Evolutionary conservation across 1,284 basidiomycete species (phyloP).

Genomic region (Xerocomus nothofagi): DNA sequence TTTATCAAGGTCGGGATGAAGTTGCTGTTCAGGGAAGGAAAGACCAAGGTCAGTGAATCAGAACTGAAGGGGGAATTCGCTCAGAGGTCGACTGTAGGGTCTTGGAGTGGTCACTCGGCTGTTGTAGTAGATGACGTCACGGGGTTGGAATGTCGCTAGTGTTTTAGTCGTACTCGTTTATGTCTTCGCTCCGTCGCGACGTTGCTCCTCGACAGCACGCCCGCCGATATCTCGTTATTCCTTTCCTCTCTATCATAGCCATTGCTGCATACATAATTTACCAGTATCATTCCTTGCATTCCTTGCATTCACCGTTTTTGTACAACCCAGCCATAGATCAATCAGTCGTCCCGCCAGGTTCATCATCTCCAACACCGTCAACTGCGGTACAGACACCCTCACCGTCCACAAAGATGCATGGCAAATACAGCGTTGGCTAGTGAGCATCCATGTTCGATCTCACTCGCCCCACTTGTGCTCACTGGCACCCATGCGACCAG

Average conservation of each 20-base stretch:
- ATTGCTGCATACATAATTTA: constrained; percentile 21
- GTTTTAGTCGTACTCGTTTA: no score
- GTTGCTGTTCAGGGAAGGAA: constrained; percentile 87
- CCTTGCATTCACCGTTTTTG: constrained; percentile 4
- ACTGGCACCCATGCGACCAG: constrained; percentile 40
- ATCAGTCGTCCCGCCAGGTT: constrained; percentile 5
- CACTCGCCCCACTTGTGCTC: constrained; percentile 8
- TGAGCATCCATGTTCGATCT: constrained; percentile 41
- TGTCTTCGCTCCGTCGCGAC: no score
- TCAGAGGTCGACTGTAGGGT: constrained; percentile 32
- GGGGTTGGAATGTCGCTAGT: constrained; percentile 23
- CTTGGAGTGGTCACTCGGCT: constrained; percentile 45
- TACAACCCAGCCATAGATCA: constrained; percentile 20
- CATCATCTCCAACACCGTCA: constrained; percentile 10
- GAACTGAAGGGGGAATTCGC: neutral
- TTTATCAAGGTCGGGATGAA: constrained; percentile 92
- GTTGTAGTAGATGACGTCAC: constrained; percentile 34
- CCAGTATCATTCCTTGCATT: constrained; percentile 11
- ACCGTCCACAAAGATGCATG: constrained; percentile 32
- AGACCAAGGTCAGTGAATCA: constrained; percentile 74
- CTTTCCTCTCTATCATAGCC: constrained; percentile 18
- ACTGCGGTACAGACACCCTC: constrained; percentile 11
- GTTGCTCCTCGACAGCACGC: no score
- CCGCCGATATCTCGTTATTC: constrained; percentile 24
- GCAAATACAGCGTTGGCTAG: constrained; percentile 80